These are phyloP conservation scores for Plasmodium inui DNA, from an alignment of 169 alveolate genomes.

Conservation along the genomic window DNA sequence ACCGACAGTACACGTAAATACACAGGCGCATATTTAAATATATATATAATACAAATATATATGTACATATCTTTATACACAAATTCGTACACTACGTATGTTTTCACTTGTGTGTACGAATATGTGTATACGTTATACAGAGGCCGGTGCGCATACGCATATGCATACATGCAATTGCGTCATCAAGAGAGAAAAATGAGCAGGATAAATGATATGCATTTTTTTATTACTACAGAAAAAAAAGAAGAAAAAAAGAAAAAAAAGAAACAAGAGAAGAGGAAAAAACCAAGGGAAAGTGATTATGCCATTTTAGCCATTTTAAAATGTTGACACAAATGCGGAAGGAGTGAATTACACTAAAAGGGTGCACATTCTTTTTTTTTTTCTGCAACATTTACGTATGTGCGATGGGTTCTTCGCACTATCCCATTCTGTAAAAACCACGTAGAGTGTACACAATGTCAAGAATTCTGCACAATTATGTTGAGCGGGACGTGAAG, in stretches of 20 bases:
- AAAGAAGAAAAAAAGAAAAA: neutral
- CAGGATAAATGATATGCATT: neutral
- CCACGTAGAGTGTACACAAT: neutral
- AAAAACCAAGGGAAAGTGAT: neutral
- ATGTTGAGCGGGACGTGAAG: neutral
- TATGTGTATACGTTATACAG: neutral
- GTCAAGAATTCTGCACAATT: neutral
- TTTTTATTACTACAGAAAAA: constrained; percentile 2
- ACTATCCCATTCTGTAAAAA: neutral
- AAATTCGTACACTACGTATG: neutral
- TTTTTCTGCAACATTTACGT: neutral
- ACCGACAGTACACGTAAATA: neutral
- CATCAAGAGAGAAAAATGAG: neutral
- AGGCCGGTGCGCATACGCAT: neutral
- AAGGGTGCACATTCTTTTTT: neutral
- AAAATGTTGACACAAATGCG: constrained; percentile 3
- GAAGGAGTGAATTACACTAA: neutral
- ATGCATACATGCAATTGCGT: neutral
- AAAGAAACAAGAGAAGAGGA: neutral
- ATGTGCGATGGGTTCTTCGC: neutral
- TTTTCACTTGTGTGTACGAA: neutral
- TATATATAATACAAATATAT: neutral
- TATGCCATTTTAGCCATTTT: constrained; percentile 6
- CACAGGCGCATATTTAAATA: neutral
- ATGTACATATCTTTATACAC: neutral